Evolutionary conservation across 2,329 filamentous ascomycete genomes (phyloP).

Genomic region (Alternaria sp.): DNA sequence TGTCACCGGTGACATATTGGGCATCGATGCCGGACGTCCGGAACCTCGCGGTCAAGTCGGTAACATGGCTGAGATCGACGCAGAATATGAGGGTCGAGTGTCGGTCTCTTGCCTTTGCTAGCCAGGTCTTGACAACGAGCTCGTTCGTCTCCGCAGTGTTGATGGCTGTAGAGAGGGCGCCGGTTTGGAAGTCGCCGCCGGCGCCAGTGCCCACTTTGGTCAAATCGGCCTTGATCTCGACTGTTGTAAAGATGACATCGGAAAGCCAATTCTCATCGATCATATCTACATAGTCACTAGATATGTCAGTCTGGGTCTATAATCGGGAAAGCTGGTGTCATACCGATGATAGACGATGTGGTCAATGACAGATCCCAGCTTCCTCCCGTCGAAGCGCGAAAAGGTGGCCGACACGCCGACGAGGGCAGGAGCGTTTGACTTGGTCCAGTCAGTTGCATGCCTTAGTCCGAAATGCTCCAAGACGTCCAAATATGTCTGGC

Average conservation of each 20-base stretch:
- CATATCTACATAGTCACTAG: constrained; percentile 74
- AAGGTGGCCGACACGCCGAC: constrained; percentile 89
- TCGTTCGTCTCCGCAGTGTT: constrained; percentile 84
- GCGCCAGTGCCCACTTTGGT: constrained; percentile 68
- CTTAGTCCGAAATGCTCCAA: constrained; percentile 80
- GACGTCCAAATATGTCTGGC: constrained; percentile 75
- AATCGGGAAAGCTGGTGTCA: background rate
- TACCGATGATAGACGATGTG: constrained; percentile 92
- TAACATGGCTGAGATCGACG: constrained; percentile 85
- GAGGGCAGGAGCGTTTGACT: constrained; percentile 58
- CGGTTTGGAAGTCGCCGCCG: constrained; percentile 79
- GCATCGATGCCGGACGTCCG: constrained; percentile 81
- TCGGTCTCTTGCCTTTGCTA: constrained; percentile 73
- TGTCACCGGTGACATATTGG: constrained; percentile 84
- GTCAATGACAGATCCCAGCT: constrained; percentile 83
- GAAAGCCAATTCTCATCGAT: constrained; percentile 91
- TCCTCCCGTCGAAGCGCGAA: constrained; percentile 82
- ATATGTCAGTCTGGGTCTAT: constrained; percentile 2
- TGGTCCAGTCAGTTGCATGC: constrained; percentile 50
- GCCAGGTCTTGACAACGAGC: constrained; percentile 84
- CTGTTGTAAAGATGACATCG: constrained; percentile 92
- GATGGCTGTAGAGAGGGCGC: constrained; percentile 79
- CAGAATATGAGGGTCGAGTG: constrained; percentile 94
- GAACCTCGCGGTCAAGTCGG: constrained; percentile 76
- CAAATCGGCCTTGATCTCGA: constrained; percentile 81